Evolutionary conservation across 1,139 yeast genomes (phyloP).

Genomic region (Candida freyschussii): DNA sequence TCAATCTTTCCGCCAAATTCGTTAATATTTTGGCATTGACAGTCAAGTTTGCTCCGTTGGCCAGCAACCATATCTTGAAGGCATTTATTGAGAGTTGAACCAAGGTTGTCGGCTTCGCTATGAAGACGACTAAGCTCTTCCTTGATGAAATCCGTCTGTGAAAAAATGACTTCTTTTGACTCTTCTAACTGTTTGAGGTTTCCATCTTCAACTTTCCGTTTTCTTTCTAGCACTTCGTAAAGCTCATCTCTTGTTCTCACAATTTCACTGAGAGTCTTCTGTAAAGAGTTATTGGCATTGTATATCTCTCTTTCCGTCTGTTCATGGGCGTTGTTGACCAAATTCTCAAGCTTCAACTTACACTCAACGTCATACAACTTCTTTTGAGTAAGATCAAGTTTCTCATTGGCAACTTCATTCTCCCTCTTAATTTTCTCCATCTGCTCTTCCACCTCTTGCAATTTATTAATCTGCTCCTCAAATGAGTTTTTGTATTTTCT

Average conservation of each 20-base stretch:
- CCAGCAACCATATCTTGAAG: slow-evolving; percentile 8
- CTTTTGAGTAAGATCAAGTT: slow-evolving; percentile 28
- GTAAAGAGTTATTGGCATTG: slow-evolving; percentile 11
- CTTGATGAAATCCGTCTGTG: slow-evolving; percentile 6
- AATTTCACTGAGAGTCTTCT: slow-evolving; percentile 12
- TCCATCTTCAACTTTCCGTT: slow-evolving; percentile 9
- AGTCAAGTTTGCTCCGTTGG: slow-evolving; percentile 13
- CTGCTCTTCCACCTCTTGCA: slow-evolving; percentile 22
- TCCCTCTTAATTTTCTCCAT: slow-evolving; percentile 33
- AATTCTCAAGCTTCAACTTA: slow-evolving; percentile 18
- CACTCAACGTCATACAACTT: slow-evolving; percentile 20
- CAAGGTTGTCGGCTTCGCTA: slow-evolving; percentile 8
- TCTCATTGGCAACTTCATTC: slow-evolving; percentile 26
- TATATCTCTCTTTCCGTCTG: slow-evolving; percentile 20
- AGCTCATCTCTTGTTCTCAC: slow-evolving; percentile 19
- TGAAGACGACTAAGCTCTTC: slow-evolving; percentile 7
- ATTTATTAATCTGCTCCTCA: slow-evolving; percentile 26
- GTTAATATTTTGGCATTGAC: slow-evolving; percentile 9
- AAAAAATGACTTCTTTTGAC: slow-evolving; percentile 7
- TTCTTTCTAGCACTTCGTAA: slow-evolving; percentile 15
- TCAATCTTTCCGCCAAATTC: slow-evolving; percentile 5
- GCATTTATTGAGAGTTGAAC: slow-evolving; percentile 7
- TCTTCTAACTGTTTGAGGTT: slow-evolving; percentile 14
- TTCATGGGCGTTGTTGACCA: slow-evolving; percentile 25
- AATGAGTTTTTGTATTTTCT: slow-evolving; percentile 29